phyloP scores from a whole-genome alignment of 805 yeast species.

The Metschnikowia cubensis region DNA sequence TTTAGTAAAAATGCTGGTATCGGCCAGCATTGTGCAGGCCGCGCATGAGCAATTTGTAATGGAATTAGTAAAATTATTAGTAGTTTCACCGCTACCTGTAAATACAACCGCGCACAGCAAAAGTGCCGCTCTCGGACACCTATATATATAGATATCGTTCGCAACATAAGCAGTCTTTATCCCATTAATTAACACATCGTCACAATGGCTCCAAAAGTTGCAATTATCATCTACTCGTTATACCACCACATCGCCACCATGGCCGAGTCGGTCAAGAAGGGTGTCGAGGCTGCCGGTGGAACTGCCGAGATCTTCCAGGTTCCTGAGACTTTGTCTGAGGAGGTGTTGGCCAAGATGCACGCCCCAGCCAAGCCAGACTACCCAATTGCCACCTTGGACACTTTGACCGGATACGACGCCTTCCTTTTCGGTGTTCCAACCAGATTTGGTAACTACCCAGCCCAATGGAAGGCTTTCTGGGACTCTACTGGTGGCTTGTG shows the following conservation, averaged over 20 bases:
- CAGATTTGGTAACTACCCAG: slow-evolving; percentile 77
- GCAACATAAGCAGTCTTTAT: background rate
- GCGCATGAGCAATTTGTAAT: background rate
- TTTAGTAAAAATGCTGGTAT: background rate
- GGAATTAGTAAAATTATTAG: background rate
- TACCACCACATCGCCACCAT: slow-evolving; percentile 72
- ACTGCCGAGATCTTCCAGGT: slow-evolving; percentile 38
- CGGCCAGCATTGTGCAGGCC: background rate
- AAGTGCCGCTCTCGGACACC: background rate
- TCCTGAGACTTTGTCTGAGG: slow-evolving; percentile 69
- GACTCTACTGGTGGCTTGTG: slow-evolving; percentile 77
- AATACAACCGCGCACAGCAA: background rate
- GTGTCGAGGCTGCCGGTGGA: slow-evolving; percentile 63
- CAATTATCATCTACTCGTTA: slow-evolving; percentile 74
- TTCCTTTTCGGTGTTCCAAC: slow-evolving; percentile 84
- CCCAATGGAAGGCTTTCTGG: slow-evolving; percentile 74
- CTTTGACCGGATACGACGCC: slow-evolving; percentile 67
- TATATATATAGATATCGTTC: background rate
- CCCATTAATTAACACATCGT: background rate
- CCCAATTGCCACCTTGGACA: slow-evolving; percentile 61
- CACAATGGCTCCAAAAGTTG: slow-evolving; percentile 44
- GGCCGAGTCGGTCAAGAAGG: slow-evolving; percentile 67
- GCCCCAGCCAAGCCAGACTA: slow-evolving; percentile 60
- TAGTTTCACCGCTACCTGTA: background rate
- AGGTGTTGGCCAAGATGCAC: slow-evolving; percentile 55